Conservation (phyloP, 768 basidiomycete species). For the Trametes meyenii region DNA sequence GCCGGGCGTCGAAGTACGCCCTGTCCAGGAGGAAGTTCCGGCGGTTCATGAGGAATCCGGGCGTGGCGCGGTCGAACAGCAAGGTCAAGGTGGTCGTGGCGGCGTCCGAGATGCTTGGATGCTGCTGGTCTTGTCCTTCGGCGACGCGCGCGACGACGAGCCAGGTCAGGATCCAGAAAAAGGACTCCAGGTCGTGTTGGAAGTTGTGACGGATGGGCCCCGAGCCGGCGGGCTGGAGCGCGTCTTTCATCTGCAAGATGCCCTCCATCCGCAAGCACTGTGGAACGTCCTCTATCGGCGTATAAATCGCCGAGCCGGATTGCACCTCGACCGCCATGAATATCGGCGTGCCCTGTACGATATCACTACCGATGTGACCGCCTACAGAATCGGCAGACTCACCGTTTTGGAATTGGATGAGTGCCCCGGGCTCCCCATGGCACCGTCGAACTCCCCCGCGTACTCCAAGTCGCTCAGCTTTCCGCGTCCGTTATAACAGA, state of each 20-base stretch:
- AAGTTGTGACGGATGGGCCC: neutral
- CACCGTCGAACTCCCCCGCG: neutral
- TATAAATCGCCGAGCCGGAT: neutral
- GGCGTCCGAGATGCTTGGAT: too few species aligned
- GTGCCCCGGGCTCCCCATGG: neutral
- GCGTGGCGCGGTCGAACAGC: too few species aligned
- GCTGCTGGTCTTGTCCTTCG: too few species aligned
- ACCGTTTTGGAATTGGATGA: conserved; percentile 5
- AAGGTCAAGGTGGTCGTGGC: too few species aligned
- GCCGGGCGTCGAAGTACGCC: too few species aligned
- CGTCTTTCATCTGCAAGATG: neutral
- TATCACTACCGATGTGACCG: neutral
- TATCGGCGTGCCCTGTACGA: neutral
- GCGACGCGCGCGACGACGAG: conserved; percentile 3
- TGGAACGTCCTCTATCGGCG: too few species aligned
- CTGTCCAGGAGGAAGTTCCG: too few species aligned
- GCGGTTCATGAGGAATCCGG: too few species aligned
- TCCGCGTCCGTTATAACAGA: neutral
- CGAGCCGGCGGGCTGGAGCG: neutral
- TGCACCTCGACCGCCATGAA: conserved; percentile 6
- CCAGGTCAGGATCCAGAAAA: conserved; percentile 10
- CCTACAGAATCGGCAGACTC: neutral
- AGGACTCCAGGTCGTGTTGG: conserved; percentile 6
- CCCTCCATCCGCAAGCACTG: neutral
- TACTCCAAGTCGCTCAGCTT: conserved; percentile 7